Conservation (phyloP, 2,329 filamentous ascomycete genomes). For the Penicillium sp. region DNA sequence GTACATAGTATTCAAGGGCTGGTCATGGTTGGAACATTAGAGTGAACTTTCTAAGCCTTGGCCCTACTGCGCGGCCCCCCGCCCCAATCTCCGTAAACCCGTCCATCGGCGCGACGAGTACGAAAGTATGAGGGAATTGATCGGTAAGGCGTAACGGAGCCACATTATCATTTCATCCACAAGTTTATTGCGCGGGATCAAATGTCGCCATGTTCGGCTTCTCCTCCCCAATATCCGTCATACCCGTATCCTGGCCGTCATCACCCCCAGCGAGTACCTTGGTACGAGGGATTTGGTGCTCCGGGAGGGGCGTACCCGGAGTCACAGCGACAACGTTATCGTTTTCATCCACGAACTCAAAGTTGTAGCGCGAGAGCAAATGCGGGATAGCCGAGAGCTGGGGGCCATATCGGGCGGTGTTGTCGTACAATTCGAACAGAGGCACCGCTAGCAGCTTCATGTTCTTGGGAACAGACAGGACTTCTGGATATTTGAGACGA, state of each 20-base stretch:
- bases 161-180: constrained; percentile 87
- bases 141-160: constrained; percentile 70
- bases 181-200: constrained; percentile 93
- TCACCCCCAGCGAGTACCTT: constrained; percentile 62
- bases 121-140: constrained; percentile 63
- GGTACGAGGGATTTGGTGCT: constrained; percentile 59
- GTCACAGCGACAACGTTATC: constrained; percentile 84
- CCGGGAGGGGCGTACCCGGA: constrained; percentile 66
- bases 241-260: constrained; percentile 35
- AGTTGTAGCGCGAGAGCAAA: constrained; percentile 91
- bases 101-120: constrained; percentile 55
- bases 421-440: constrained; percentile 97
- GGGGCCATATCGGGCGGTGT: constrained; percentile 89
- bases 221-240: constrained; percentile 33
- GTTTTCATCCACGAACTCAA: constrained; percentile 93
- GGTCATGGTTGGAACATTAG: neutral
- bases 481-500: constrained; percentile 57
- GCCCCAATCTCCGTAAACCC: constrained; percentile 34
- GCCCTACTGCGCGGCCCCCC: constrained; percentile 21
- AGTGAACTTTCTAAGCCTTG: neutral
- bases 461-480: constrained; percentile 96
- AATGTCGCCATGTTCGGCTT: constrained; percentile 60
- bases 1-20: neutral
- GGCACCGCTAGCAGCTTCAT: constrained; percentile 99
- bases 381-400: constrained; percentile 96